These are phyloP conservation scores for Forsythia suspensa DNA, from an alignment of 257 asterid genomes.

Conservation along the genomic window DNA sequence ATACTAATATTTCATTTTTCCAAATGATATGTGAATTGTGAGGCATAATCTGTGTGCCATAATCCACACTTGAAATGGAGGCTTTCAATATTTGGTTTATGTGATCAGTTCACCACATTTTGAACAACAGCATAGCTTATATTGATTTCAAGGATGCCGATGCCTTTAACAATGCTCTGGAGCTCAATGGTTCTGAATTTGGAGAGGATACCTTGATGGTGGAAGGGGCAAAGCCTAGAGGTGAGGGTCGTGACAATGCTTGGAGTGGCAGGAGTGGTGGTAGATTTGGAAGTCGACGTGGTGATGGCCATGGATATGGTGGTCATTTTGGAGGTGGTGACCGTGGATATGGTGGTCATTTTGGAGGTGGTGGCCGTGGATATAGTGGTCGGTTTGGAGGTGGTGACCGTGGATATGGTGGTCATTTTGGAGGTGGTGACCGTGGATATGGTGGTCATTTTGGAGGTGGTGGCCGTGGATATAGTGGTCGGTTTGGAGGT, in stretches of 20 bases:
- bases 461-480: slow-evolving; percentile 4
- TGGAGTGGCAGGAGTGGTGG: slow-evolving; percentile 38
- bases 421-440: not conserved
- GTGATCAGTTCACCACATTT: not conserved
- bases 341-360: slow-evolving; percentile 2
- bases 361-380: not conserved
- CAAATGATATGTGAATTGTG: not conserved
- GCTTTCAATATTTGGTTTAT: not conserved
- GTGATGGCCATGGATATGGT: slow-evolving; percentile 12
- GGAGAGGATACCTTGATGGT: slow-evolving; percentile 44
- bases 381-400: slow-evolving; percentile 14
- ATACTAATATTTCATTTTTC: not conserved
- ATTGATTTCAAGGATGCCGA: slow-evolving; percentile 47
- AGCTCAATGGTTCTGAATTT: slow-evolving; percentile 47
- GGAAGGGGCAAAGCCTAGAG: slow-evolving; percentile 66
- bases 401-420: slow-evolving; percentile 20
- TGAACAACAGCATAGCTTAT: slow-evolving; percentile 61
- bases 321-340: slow-evolving; percentile 12
- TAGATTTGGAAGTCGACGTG: slow-evolving; percentile 15
- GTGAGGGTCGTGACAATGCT: slow-evolving; percentile 27
- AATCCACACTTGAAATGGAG: not conserved
- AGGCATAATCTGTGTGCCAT: not conserved
- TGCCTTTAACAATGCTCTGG: slow-evolving; percentile 56
- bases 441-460: slow-evolving; percentile 1
- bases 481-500: slow-evolving; percentile 10